phyloP scores from a whole-genome alignment of 176 grass and related monocot genomes.

The Hsuehochloa calcarea region DNA sequence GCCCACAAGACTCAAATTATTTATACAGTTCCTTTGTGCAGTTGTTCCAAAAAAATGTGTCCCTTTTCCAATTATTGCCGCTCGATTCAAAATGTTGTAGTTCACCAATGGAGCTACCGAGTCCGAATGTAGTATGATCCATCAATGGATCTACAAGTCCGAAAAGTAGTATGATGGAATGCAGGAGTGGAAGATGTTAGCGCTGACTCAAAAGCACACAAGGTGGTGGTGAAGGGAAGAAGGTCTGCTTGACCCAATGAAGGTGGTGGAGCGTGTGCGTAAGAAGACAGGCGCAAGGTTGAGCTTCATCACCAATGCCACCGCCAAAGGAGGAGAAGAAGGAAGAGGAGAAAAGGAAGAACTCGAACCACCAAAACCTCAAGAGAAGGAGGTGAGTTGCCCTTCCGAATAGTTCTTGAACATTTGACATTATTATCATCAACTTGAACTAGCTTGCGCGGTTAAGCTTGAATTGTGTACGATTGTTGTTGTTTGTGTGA shows the following conservation, averaged over 20 bases:
- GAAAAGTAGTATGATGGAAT: constrained; percentile 34
- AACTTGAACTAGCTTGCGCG: not conserved
- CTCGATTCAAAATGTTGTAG: not conserved
- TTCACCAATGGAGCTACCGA: not conserved
- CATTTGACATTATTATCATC: not conserved
- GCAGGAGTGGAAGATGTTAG: constrained; percentile 77
- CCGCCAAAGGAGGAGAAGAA: constrained; percentile 57
- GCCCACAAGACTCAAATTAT: not conserved
- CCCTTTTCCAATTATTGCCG: not conserved
- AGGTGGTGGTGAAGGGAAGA: constrained; percentile 96
- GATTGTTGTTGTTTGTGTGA: not conserved
- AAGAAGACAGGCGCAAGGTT: constrained; percentile 93
- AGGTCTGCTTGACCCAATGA: constrained; percentile 77
- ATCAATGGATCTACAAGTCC: constrained; percentile 18
- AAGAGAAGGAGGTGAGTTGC: constrained; percentile 54
- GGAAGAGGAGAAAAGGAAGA: constrained; percentile 65
- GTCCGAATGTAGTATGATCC: not conserved
- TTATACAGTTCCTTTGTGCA: not conserved
- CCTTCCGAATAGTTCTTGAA: not conserved
- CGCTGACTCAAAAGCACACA: constrained; percentile 63
- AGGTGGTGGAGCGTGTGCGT: constrained; percentile 85
- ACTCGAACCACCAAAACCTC: constrained; percentile 29
- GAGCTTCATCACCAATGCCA: constrained; percentile 62
- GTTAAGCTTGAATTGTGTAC: not conserved
- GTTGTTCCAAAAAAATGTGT: not conserved